Evolutionary conservation across 192 early-diverging fungal species (phyloP).

Genomic region (Glomus cerebriforme): DNA sequence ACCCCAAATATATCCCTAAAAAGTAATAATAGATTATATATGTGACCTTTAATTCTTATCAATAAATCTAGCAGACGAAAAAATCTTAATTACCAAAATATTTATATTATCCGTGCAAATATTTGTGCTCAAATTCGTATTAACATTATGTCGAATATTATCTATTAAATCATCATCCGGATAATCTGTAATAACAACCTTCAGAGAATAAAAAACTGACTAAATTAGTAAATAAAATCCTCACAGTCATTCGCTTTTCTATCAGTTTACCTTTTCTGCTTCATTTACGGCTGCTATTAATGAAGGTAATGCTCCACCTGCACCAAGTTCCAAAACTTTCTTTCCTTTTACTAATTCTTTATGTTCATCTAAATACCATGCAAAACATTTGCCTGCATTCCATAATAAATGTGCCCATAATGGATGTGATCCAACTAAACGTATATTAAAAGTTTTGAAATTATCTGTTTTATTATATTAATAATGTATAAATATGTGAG

Average conservation of each 20-base stretch:
- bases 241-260: not conserved
- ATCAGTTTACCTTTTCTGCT: slow-evolving; percentile 56
- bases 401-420: slow-evolving; percentile 89
- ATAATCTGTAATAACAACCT: slow-evolving; percentile 74
- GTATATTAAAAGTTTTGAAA: slow-evolving; percentile 22
- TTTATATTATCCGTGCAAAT: not conserved
- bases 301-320: slow-evolving; percentile 81
- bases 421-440: slow-evolving; percentile 72
- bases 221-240: not conserved
- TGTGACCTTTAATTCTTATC: no score
- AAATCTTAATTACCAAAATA: slow-evolving; percentile 7
- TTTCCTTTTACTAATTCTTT: slow-evolving; percentile 61
- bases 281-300: slow-evolving; percentile 70
- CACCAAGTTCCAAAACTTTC: slow-evolving; percentile 79
- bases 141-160: slow-evolving; percentile 74
- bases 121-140: slow-evolving; percentile 42
- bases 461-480: not conserved
- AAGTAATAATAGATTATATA: slow-evolving; percentile 33
- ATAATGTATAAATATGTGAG: not conserved
- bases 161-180: slow-evolving; percentile 76
- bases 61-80: not conserved
- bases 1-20: slow-evolving; percentile 75
- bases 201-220: not conserved
- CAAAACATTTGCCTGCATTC: slow-evolving; percentile 87
- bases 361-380: slow-evolving; percentile 74